Conservation (phyloP, 257 asterid genomes). For the Przewalskia tangutica region DNA sequence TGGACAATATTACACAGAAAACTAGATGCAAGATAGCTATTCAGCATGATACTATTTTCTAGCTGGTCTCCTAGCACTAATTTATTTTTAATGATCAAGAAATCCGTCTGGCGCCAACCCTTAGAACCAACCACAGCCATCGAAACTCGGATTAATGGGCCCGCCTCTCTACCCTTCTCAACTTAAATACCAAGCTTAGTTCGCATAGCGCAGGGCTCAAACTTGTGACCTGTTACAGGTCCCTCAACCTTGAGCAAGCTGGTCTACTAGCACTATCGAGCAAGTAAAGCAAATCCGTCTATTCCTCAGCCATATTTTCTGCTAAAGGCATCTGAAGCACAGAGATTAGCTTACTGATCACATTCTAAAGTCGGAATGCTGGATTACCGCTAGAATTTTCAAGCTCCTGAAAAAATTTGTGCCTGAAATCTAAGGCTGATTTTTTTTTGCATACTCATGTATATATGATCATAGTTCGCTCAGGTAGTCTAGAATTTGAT, state of each 20-base stretch:
- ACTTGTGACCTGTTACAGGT: not conserved
- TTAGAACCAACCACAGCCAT: not conserved
- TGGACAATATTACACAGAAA: not conserved
- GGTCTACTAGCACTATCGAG: not conserved
- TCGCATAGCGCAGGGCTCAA: not conserved
- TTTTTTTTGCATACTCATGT: not conserved
- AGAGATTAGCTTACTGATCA: not conserved
- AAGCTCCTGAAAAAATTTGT: not conserved
- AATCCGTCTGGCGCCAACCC: not conserved
- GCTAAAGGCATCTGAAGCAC: not conserved
- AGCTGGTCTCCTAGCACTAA: not conserved
- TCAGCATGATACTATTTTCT: not conserved
- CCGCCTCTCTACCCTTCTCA: no score
- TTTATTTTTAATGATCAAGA: not conserved
- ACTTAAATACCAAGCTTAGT: no score
- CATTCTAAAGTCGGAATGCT: not conserved
- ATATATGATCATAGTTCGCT: not conserved
- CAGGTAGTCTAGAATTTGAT: not conserved
- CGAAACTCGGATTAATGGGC: not conserved
- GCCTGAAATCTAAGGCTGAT: not conserved
- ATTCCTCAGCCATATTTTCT: not conserved
- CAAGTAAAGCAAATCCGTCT: not conserved
- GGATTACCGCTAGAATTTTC: not conserved
- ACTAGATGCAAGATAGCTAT: not conserved
- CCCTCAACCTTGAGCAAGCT: not conserved